Base-by-base conservation (phyloP, 2,329 filamentous ascomycete genomes). In the Clonostachys solani region DNA sequence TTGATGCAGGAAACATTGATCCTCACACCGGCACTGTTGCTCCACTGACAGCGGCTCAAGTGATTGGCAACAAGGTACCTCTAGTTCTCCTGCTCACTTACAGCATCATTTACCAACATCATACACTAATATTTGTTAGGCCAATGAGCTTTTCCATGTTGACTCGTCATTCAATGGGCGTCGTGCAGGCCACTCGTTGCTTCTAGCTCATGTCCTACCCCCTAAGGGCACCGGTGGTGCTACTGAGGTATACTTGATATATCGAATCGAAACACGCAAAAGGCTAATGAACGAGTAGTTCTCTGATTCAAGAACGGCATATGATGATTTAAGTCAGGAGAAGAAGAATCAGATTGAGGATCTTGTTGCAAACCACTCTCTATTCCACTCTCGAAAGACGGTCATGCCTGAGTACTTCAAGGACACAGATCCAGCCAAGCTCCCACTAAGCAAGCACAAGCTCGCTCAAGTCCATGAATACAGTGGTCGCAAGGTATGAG, bases 151-250 rank as follows among this genome's bases (percentile, higher is more conserved):
- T 12, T 82, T 77, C 60, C 78, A 82, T 50, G 71, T 71, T 13
- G 78, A 81, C 58, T 76, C 71, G 16, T 72, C 69, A 17, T 81
- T 77, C 63, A 80, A 81, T 53, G 73, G 75, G 7, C 73, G 72
- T 4, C 69, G 78, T 23, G 74, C 76, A 0, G 69, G 68, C 3
- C 77, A 72, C 60, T 79, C 73, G 8, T 63, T 81, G 13, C 66
- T 81, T 1, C 67, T 69, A 5, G 77, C 77, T 5, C 68, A 71
- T 29, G 60, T 65, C 47, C 64, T 81, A 8, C 77, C 78, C 1
- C 77, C 77, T 0, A 41, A 59, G 0, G 66, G 65, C 2, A 66
- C 61, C 1, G 76, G 76, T 17, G 77, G 76, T 18, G 66, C 72
- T 42, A 81, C 77, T 3, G 72, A 73, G 18, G 18, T 19, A 19